Conservation (phyloP, 2,329 filamentous ascomycete genomes). For the Coniochaeta sp. region DNA sequence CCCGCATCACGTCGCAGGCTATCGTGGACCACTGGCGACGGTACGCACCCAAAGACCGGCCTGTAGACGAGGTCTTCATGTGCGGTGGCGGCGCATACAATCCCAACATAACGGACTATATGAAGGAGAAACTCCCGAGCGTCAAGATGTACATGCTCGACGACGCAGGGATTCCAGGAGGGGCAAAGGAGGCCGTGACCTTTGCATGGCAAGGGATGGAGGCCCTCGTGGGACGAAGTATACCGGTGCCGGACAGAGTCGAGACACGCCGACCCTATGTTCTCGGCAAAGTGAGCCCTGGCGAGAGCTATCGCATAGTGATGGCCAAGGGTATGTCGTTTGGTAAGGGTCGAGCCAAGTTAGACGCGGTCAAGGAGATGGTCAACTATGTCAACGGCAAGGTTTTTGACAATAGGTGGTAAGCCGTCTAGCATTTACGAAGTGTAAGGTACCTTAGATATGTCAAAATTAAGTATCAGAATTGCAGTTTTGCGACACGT, state of each 20-base stretch:
- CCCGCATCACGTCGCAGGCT: conserved; percentile 50
- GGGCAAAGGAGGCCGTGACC: conserved; percentile 52
- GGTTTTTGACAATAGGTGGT: conserved; percentile 36
- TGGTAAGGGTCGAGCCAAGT: conserved; percentile 31
- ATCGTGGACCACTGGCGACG: conserved; percentile 42
- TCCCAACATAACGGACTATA: conserved; percentile 45
- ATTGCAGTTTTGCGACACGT: no score
- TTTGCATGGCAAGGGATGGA: conserved; percentile 58
- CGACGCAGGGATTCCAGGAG: conserved; percentile 47
- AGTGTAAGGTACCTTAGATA: no score
- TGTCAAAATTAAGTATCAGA: no score
- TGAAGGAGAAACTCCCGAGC: conserved; percentile 39
- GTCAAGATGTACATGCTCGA: conserved; percentile 47
- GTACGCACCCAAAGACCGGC: conserved; percentile 35
- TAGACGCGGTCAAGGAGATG: conserved; percentile 41
- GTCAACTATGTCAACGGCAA: conserved; percentile 41
- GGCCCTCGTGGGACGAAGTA: conserved; percentile 45
- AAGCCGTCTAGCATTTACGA: background rate
- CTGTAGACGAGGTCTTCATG: conserved; percentile 48
- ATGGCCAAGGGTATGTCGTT: conserved; percentile 45
- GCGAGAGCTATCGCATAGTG: conserved; percentile 45
- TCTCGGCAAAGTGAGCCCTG: conserved; percentile 46
- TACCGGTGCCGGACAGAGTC: conserved; percentile 44
- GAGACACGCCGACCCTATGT: conserved; percentile 44
- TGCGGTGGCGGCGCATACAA: conserved; percentile 53